Evolutionary conservation across 805 yeast species (phyloP).

Genomic region (Ogataea haglerorum): DNA sequence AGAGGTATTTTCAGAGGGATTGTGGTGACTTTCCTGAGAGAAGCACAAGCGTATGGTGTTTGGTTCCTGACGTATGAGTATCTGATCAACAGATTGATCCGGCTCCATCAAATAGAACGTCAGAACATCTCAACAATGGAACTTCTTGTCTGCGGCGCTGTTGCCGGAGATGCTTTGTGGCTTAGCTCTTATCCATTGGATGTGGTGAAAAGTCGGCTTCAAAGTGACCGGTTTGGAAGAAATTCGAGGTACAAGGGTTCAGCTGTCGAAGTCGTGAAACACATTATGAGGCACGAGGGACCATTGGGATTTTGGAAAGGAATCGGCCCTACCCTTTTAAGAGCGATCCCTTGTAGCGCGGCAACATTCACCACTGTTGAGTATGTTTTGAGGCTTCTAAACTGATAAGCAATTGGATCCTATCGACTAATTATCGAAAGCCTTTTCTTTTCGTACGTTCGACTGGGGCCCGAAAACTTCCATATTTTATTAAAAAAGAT

Average conservation of each 20-base stretch:
- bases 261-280: constrained; percentile 33
- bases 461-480: too few relatives aligned
- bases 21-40: constrained; percentile 52
- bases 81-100: constrained; percentile 41
- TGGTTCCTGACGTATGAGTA: constrained; percentile 69
- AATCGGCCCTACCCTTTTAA: constrained; percentile 51
- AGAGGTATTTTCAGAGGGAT: constrained; percentile 55
- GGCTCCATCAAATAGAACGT: constrained; percentile 37
- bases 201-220: constrained; percentile 48
- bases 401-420: constrained; percentile 24
- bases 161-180: constrained; percentile 71
- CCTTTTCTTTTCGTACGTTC: background rate
- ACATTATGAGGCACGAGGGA: constrained; percentile 43
- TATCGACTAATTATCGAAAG: background rate
- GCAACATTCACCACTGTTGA: constrained; percentile 79
- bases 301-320: constrained; percentile 60
- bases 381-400: constrained; percentile 55
- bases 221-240: constrained; percentile 50
- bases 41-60: constrained; percentile 70
- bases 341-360: constrained; percentile 67
- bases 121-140: constrained; percentile 52
- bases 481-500: too few relatives aligned
- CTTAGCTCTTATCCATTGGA: constrained; percentile 51
- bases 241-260: constrained; percentile 43
- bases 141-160: constrained; percentile 54